phyloP scores from a whole-genome alignment of 306 rosid species.

The Ziziphus jujuba region DNA sequence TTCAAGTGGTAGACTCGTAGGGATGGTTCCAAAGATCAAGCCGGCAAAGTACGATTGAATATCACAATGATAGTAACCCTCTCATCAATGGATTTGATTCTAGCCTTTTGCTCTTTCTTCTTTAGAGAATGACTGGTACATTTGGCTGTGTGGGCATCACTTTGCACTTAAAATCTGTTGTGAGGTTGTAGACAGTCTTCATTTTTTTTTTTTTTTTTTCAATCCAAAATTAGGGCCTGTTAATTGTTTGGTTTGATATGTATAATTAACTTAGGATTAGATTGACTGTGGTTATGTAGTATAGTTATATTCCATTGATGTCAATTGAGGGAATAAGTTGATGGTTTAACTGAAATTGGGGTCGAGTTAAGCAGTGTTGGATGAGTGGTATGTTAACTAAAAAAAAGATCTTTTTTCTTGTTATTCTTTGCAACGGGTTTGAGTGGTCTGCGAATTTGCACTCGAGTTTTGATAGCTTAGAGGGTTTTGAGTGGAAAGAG shows the following conservation, averaged over 20 bases:
- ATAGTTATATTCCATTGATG: constrained; percentile 20
- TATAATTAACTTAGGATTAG: constrained; percentile 37
- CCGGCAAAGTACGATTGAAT: constrained; percentile 24
- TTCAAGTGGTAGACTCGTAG: constrained; percentile 53
- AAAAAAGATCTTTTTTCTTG: no score
- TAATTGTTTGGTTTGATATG: constrained; percentile 41
- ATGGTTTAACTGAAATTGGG: neutral
- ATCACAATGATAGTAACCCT: constrained; percentile 6
- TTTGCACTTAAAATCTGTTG: constrained; percentile 9
- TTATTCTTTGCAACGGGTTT: no score
- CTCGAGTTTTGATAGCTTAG: no score
- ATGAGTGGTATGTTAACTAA: no score
- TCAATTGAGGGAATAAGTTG: constrained; percentile 29
- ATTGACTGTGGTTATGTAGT: constrained; percentile 28
- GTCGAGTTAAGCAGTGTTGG: no score
- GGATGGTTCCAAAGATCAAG: constrained; percentile 48
- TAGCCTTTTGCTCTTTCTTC: neutral
- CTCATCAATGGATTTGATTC: constrained; percentile 10
- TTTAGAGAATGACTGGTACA: constrained; percentile 2
- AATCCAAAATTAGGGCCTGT: constrained; percentile 20
- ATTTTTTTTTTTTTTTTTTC: neutral
- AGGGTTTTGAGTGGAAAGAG: no score
- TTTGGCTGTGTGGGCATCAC: neutral
- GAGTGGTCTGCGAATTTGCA: no score
- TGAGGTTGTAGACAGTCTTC: constrained; percentile 7